Conservation (phyloP, 2,329 filamentous ascomycete genomes). For the Pseudopithomyces chartarum region DNA sequence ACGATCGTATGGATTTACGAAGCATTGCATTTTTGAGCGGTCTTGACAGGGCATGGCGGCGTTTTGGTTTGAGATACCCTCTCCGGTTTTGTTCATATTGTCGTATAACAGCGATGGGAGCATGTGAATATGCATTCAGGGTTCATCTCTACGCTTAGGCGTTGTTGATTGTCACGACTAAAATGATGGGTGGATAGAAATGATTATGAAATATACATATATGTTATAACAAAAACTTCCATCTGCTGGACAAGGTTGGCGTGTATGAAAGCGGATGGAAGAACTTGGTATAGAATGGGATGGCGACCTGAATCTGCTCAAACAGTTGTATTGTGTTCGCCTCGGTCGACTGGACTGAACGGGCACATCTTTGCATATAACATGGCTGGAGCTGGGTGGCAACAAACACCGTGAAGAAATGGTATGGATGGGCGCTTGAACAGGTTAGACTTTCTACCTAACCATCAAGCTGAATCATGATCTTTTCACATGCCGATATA, state of each 20-base stretch:
- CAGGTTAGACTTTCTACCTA: constrained; percentile 44
- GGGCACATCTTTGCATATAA: background rate
- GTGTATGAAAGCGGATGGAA: too few relatives aligned
- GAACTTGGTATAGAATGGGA: too few relatives aligned
- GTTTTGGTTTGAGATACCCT: constrained; percentile 8
- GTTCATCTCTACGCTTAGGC: background rate
- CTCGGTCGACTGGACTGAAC: too few relatives aligned
- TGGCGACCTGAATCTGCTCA: too few relatives aligned
- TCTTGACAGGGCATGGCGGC: background rate
- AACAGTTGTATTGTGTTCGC: too few relatives aligned
- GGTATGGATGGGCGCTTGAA: constrained; percentile 34
- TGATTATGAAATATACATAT: too few relatives aligned
- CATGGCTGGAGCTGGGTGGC: background rate
- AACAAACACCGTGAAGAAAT: background rate
- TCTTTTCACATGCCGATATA: constrained; percentile 41
- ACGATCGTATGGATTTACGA: background rate
- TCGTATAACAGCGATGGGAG: background rate
- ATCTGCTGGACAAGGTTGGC: too few relatives aligned
- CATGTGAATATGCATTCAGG: background rate
- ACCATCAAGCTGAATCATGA: constrained; percentile 42
- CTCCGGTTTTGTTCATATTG: background rate
- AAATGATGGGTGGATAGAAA: too few relatives aligned
- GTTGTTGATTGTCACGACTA: background rate
- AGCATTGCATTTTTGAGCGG: background rate
- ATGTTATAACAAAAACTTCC: too few relatives aligned